Evolutionary conservation across 1,284 basidiomycete genomes (phyloP), one percentile per base, ranked within the genome.

Genomic region (Golubevia sp.): DNA sequence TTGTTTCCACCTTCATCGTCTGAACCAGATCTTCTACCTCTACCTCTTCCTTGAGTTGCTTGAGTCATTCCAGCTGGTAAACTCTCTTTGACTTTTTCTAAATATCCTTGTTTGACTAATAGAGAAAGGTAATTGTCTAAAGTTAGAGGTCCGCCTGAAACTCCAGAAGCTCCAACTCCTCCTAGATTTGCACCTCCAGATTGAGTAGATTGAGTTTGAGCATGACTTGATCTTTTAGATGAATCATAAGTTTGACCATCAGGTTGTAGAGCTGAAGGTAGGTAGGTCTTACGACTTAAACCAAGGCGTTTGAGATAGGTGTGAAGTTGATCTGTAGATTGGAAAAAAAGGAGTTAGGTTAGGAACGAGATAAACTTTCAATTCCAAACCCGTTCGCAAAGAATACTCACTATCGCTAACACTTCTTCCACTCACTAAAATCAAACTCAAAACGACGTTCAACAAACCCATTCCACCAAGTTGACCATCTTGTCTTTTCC

Each of bases 391-490:
- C 30, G 5, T 5, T 34, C 30, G 30, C 30, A 5, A 3, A 34
- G 11, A 15, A 44, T 30, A 56, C 73, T 65, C 56, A 76, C 73
- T 55, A 24, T 79, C 74, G 15, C 67, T 54, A 49, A 79, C 69
- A 3, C 56, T 58, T 11, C 77, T 64, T n/a, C 71, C 71, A 20
- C 69, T 74, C 60, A 78, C 67, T 26, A 79, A 65, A 18, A 79
- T 76, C 50, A 79, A 62, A 24, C 70, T 70, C 2, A 79, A 62
- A 1, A 79, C 58, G 27, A 78, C 49, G 56, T 72, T 73, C n/a
- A 76, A 62, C 6, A 79, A 64, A n/a, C 77, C 77, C 66, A 76
- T 76, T 49, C 67, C 67, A 20, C 71, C 77, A 20, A 64, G 66
- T 55, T 79, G 75, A 5, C 61, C 65, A 49, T 73, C 70, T 1